Percentiles rank a stretch among this genome's conserved stretches.
These are phyloP conservation scores for Nakazawaea ambrosiae DNA, from an alignment of 805 yeast genomes.

Conservation along the genomic window DNA sequence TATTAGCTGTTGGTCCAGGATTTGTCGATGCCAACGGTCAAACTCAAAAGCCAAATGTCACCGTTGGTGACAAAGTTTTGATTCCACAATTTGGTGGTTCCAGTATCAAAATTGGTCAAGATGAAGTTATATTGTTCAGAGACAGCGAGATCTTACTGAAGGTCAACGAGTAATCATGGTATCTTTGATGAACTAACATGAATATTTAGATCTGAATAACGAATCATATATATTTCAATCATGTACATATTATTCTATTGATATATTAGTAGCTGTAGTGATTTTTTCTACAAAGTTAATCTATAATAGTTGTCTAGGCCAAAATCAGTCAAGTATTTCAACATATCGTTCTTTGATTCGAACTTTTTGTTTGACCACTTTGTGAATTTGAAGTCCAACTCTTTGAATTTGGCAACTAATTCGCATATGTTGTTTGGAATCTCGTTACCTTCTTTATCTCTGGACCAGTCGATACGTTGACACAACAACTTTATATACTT, in stretches of 20 bases:
- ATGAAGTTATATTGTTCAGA: slow-evolving; percentile 76
- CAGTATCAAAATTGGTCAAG: slow-evolving; percentile 79
- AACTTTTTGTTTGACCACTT: slow-evolving; percentile 65
- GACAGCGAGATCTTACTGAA: slow-evolving; percentile 95
- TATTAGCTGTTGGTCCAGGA: slow-evolving; percentile 95
- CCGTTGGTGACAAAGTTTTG: slow-evolving; percentile 88
- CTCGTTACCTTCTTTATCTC: slow-evolving; percentile 30
- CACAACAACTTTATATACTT: slow-evolving; percentile 56
- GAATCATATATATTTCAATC: too few species aligned
- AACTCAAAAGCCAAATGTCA: slow-evolving; percentile 64
- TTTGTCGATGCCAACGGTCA: slow-evolving; percentile 69
- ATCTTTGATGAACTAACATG: too few species aligned
- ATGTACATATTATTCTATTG: not conserved
- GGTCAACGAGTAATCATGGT: slow-evolving; percentile 50
- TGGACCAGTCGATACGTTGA: slow-evolving; percentile 66
- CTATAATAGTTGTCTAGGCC: slow-evolving; percentile 57
- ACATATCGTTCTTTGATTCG: slow-evolving; percentile 41
- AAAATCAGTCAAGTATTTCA: slow-evolving; percentile 40
- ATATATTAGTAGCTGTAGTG: not conserved
- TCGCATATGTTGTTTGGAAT: slow-evolving; percentile 31
- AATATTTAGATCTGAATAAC: too few species aligned
- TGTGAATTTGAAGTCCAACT: slow-evolving; percentile 45
- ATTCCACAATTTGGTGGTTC: slow-evolving; percentile 95
- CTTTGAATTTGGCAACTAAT: slow-evolving; percentile 67
- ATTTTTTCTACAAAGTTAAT: not conserved